A percentile compares a stretch with the other conserved stretches of the same genome.
phyloP scores from a whole-genome alignment of 768 basidiomycete species.

The Xerocomus spinulosus region DNA sequence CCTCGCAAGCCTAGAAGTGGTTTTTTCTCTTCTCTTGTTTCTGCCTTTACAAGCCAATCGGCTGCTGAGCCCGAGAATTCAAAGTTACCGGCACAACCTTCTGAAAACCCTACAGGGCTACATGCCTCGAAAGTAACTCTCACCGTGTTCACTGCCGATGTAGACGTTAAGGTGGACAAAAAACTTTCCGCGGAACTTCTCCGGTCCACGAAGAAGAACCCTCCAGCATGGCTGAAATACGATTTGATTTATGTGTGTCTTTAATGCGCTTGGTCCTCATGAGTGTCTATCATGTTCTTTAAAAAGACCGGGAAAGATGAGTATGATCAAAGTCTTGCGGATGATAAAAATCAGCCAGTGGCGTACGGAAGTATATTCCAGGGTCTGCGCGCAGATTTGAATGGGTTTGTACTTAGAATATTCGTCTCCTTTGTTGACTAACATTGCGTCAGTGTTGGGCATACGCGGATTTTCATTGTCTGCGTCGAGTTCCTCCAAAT shows the following conservation, averaged over 20 bases:
- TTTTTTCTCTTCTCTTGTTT: slow-evolving; percentile 43
- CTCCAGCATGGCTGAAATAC: slow-evolving; percentile 68
- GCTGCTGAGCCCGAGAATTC: slow-evolving; percentile 10
- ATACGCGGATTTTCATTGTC: slow-evolving; percentile 82
- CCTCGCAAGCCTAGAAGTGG: slow-evolving; percentile 32
- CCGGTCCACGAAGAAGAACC: slow-evolving; percentile 93
- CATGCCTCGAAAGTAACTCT: slow-evolving; percentile 27
- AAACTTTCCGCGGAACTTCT: slow-evolving; percentile 71
- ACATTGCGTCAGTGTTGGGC: slow-evolving; percentile 45
- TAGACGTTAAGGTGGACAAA: slow-evolving; percentile 59
- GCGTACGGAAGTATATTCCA: slow-evolving; percentile 80
- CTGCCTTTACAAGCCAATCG: slow-evolving; percentile 20
- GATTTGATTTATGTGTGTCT: slow-evolving; percentile 68
- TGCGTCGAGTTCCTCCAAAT: slow-evolving; percentile 17
- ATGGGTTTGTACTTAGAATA: slow-evolving; percentile 51
- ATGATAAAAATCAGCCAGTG: slow-evolving; percentile 54
- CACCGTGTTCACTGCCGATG: slow-evolving; percentile 34
- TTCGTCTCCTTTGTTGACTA: slow-evolving; percentile 2
- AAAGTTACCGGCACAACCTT: slow-evolving; percentile 7
- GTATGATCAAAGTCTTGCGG: slow-evolving; percentile 66
- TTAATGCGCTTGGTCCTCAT: not conserved
- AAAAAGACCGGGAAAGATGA: slow-evolving; percentile 75
- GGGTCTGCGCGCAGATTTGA: slow-evolving; percentile 80
- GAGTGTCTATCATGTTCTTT: slow-evolving; percentile 14
- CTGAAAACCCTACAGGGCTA: slow-evolving; percentile 24